Conservation (phyloP, 2,329 filamentous ascomycete genomes). For the Colletotrichum agaves region DNA sequence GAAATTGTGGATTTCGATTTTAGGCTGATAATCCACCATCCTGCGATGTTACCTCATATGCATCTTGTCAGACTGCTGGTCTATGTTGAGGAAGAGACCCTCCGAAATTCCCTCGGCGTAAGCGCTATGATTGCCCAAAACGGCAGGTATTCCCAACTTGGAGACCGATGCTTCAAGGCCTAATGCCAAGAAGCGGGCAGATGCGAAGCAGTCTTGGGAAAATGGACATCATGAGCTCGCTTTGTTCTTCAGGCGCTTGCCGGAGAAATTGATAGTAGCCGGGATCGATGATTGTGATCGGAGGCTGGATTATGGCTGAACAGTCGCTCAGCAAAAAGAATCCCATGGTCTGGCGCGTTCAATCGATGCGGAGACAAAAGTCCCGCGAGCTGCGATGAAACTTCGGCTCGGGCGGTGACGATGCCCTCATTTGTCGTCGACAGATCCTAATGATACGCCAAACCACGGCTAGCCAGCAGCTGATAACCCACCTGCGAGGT, state of each 20-base stretch:
- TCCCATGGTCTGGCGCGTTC: neutral
- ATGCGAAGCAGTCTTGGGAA: neutral
- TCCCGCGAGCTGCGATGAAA: neutral
- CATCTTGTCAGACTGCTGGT: neutral
- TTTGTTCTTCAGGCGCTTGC: neutral
- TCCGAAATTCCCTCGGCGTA: slow-evolving; percentile 14
- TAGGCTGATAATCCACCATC: neutral
- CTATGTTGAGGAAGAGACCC: neutral
- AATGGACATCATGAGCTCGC: neutral
- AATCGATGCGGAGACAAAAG: neutral
- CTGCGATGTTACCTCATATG: slow-evolving; percentile 14
- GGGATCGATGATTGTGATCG: neutral
- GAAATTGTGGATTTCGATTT: neutral
- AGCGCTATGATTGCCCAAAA: slow-evolving; percentile 12
- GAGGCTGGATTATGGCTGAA: too few species aligned
- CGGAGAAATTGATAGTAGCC: neutral
- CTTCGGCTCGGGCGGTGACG: neutral
- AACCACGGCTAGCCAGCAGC: neutral
- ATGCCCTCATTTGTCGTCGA: neutral
- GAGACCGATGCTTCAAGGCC: neutral
- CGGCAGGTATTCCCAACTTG: neutral
- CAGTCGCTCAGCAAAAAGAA: neutral
- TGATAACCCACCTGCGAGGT: neutral
- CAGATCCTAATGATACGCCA: neutral
- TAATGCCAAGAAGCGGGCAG: slow-evolving; percentile 9